Evolutionary conservation across 2,329 filamentous ascomycete genomes (phyloP), one percentile per base, ranked within the genome.

Genomic region (Cercospora zeina): DNA sequence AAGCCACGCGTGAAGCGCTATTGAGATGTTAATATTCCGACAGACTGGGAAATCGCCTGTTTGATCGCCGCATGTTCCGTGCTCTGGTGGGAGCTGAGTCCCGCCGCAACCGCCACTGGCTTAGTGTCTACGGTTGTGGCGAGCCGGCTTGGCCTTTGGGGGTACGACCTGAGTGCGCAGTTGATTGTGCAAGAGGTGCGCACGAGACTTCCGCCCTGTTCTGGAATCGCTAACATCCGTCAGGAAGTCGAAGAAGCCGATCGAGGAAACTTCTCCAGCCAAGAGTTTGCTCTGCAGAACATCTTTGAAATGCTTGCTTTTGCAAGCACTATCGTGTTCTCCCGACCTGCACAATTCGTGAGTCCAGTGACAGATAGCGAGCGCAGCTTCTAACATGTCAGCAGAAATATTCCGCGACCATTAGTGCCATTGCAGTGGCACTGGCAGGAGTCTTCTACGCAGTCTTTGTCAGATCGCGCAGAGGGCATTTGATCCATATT

Each of bases 231-330:
- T 45, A 37, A 47, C 51, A 42, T 27, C 56, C 30, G 10, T 31
- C 49, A 73, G 68, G 70, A 79, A 21, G 77, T 78, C 1, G 73
- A 75, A 51, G 49, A 68, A 7, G 56, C 66, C 1, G 72, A 79
- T 39, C 83, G 89, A n/a, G 89, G 87, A 0, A 77, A 81, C 0
- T 92, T 93, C 67, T 91, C 88, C 0, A 79, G 87, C 0, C 82
- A 85, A 7, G 89, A 93, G 72, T 82, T 86, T 8, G 82, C 85
- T 0, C 80, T 87, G 39, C 89, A 92, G 71, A 68, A 65, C 64
- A 67, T 83, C 0, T 91, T 90, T 64, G 89, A 92, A 73, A 79
- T 91, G 53, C 73, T 86, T 1, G 87, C 88, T 0, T 91, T 85
- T 70, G 80, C 80, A 0, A 81, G 82, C 0, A 92, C 89, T 0